Conservation (phyloP, 139 green algal genomes). For the Coelastrella sp. region DNA sequence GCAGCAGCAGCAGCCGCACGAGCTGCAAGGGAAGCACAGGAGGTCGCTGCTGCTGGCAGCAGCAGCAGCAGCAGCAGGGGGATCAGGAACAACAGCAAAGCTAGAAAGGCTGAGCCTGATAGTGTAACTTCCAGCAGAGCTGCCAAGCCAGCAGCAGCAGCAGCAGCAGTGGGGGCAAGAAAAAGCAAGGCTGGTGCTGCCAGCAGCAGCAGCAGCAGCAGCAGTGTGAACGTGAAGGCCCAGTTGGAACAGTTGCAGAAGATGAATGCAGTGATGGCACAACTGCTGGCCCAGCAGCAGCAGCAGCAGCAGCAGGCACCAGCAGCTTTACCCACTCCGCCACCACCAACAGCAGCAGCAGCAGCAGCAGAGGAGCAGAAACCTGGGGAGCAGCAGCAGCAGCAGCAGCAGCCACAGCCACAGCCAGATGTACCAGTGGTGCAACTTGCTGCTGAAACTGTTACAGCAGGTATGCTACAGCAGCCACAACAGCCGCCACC, state of each 20-base stretch:
- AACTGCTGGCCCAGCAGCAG: conserved; percentile 13
- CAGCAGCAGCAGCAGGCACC: neutral
- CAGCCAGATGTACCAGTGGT: neutral
- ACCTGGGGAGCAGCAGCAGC: neutral
- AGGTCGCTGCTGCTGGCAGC: neutral
- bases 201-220: conserved; percentile 23
- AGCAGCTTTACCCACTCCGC: too few species aligned
- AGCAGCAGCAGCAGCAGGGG: conserved; percentile 10
- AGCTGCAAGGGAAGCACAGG: neutral
- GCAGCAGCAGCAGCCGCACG: conserved; percentile 30
- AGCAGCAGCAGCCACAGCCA: conserved; percentile 9
- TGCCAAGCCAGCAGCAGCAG: conserved; percentile 2
- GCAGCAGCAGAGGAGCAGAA: neutral
- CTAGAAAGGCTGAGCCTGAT: conserved; percentile 23
- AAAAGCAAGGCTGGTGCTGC: neutral
- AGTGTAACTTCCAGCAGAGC: neutral
- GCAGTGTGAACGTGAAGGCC: neutral
- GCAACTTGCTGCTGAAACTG: too few species aligned
- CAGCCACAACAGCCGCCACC: neutral
- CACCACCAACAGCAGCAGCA: too few species aligned
- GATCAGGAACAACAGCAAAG: neutral
- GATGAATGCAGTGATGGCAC: conserved; percentile 28
- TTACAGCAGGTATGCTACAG: neutral
- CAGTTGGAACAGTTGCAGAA: conserved; percentile 25
- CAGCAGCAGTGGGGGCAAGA: conserved; percentile 8